A percentile compares a stretch with the other conserved stretches of the same genome.
phyloP scores from a whole-genome alignment of 352 stramenopile genomes.

The Globisporangium echinulatum region DNA sequence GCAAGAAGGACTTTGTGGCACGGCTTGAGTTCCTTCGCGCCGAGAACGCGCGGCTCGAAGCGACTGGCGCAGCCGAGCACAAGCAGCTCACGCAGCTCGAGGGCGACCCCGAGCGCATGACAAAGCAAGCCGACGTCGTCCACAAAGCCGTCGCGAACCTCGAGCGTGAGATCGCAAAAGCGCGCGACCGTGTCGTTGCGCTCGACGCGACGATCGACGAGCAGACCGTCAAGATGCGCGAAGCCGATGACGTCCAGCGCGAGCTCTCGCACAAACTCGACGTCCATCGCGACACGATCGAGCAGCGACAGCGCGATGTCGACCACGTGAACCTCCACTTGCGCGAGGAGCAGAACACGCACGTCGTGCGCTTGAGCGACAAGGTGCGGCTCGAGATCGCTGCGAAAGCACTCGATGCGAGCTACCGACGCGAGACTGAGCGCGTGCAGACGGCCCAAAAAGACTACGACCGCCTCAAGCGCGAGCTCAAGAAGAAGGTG shows the following conservation, averaged over 20 bases:
- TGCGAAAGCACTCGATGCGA: conserved; percentile 40
- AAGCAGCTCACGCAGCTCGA: conserved; percentile 64
- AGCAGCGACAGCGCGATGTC: conserved; percentile 88
- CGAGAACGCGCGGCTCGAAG: conserved; percentile 62
- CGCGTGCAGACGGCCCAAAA: conserved; percentile 57
- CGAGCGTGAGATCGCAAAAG: conserved; percentile 54
- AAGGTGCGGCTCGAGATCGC: conserved; percentile 69
- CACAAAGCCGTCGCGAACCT: conserved; percentile 69
- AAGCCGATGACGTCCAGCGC: conserved; percentile 72
- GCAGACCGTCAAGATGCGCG: conserved; percentile 51
- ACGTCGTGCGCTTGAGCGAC: conserved; percentile 62
- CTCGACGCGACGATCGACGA: conserved; percentile 33
- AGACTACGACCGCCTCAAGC: conserved; percentile 81
- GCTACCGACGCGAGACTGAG: conserved; percentile 55
- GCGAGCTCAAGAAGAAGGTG: conserved; percentile 88
- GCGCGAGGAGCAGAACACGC: conserved; percentile 80
- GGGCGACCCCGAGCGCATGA: conserved; percentile 72
- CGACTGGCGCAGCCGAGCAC: conserved; percentile 30
- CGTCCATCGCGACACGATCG: conserved; percentile 85
- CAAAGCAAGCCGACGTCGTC: conserved; percentile 84
- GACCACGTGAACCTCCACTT: conserved; percentile 85
- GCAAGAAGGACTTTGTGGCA: conserved; percentile 53
- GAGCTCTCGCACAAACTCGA: conserved; percentile 85
- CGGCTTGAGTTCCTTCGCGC: conserved; percentile 50
- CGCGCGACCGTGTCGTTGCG: conserved; percentile 25